phyloP scores from a whole-genome alignment of 805 yeast genomes.

The Schizosaccharomyces octosporus region DNA sequence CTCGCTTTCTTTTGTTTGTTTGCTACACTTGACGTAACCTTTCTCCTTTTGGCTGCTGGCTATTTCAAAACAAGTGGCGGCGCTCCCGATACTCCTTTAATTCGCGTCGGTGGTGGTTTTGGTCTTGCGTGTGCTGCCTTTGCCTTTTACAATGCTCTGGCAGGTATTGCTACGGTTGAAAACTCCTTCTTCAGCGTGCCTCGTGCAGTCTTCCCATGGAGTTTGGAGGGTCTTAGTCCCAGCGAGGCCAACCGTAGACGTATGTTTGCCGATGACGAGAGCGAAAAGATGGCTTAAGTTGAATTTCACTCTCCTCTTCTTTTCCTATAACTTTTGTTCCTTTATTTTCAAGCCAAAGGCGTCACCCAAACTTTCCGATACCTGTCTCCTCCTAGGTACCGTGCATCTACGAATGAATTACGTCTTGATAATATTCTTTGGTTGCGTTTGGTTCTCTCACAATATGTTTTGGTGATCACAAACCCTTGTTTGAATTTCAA shows the following conservation, averaged over 20 bases:
- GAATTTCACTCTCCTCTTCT: no score
- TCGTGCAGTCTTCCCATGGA: slow-evolving; percentile 22
- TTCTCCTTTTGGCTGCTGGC: slow-evolving; percentile 28
- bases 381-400: no score
- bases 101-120: slow-evolving; percentile 34
- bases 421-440: no score
- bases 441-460: no score
- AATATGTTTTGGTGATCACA: no score
- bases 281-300: background rate
- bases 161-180: slow-evolving; percentile 32
- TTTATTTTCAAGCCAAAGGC: no score
- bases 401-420: no score
- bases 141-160: slow-evolving; percentile 41
- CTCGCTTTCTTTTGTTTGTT: slow-evolving; percentile 36
- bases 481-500: no score
- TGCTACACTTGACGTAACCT: slow-evolving; percentile 28
- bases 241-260: background rate
- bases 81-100: slow-evolving; percentile 12
- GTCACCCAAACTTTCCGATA: no score
- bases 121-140: slow-evolving; percentile 31
- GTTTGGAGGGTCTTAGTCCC: slow-evolving; percentile 5
- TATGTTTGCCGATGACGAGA: background rate
- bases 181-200: slow-evolving; percentile 28
- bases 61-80: slow-evolving; percentile 15
- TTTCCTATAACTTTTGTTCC: no score